Evolutionary conservation across 257 asterid genomes (phyloP), one percentile per base, ranked within the genome.

Genomic region (Ehretia macrophylla): DNA sequence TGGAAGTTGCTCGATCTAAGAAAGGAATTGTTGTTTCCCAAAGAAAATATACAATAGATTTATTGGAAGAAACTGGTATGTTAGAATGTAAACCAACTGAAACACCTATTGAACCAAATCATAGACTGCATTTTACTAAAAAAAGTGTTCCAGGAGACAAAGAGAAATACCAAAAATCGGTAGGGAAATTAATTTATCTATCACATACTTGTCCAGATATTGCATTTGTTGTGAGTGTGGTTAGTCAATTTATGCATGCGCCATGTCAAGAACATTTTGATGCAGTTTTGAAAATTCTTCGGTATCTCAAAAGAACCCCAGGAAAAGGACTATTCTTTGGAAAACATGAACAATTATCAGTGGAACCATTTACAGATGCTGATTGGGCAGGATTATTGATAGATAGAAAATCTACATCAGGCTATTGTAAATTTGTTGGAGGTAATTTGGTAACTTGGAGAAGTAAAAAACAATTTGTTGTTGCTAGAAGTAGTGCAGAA

Each of bases 201-300:
- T 55, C 18, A 55, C 59, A 23, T 55, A 35, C 59, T 11, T n/a
- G 1, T 27, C 59, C 17, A 14, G 40, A 54, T 23, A 54, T 55
- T 2, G 40, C 42, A 10, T 55, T 27, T 32, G 42, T 4, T 11
- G 42, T 35, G 17, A 55, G 38, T 55, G 12, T 27, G 40, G 53
- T 48, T 14, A 22, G 59, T 55, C 59, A 55, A 32, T 48, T 55
- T 55, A 22, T 55, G 59, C 14, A 32, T 32, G 12, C 0, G 0
- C 40, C 59, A 6, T 23, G n/a, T 13, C 12, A 27, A 13, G 42
- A 23, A 8, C 37, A 55, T 55, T 10, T 22, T 22, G 44, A 27
- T 16, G 17, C 17, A 10, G 42, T 14, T 10, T 53, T 11, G 16
- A 21, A n/a, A 5, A 22, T 55, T n/a, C 10, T 55, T 6, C 17